A percentile compares a stretch with the other conserved stretches of the same genome.
Conservation (phyloP, 768 basidiomycete species). For the Naganishia vishniacii region DNA sequence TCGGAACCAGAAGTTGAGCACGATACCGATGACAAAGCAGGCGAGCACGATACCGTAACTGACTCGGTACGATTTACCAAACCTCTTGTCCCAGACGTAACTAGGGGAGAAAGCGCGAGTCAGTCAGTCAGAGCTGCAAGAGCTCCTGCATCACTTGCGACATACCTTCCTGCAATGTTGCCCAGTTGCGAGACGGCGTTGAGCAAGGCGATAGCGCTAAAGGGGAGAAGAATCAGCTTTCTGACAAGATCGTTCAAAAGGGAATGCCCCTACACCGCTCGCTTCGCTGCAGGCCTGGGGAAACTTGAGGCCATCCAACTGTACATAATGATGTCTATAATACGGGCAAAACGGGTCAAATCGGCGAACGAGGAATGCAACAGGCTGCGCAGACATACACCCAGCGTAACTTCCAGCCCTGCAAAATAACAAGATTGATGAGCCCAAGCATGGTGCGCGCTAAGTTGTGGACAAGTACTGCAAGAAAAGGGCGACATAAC, state of each 20-base stretch:
- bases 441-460: neutral
- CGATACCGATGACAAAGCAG: conserved; percentile 53
- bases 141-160: too few species aligned
- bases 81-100: conserved; percentile 52
- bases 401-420: conserved; percentile 18
- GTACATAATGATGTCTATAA: conserved; percentile 62
- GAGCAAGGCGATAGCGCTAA: conserved; percentile 51
- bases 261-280: conserved; percentile 56
- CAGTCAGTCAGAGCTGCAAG: neutral
- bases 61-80: conserved; percentile 56
- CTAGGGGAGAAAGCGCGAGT: conserved; percentile 51
- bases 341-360: conserved; percentile 50
- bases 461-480: conserved; percentile 55
- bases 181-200: conserved; percentile 77
- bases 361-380: conserved; percentile 60
- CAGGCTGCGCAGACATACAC: conserved; percentile 41
- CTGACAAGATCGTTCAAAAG: conserved; percentile 57
- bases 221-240: conserved; percentile 24
- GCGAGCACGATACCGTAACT: conserved; percentile 71
- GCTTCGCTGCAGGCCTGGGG: conserved; percentile 76
- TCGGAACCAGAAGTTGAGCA: conserved; percentile 52
- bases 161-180: conserved; percentile 61
- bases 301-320: conserved; percentile 56
- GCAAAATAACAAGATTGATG: conserved; percentile 29
- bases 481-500: conserved; percentile 46